phyloP scores from a whole-genome alignment of 2,329 filamentous ascomycete species.

The Talaromyces sp. region DNA sequence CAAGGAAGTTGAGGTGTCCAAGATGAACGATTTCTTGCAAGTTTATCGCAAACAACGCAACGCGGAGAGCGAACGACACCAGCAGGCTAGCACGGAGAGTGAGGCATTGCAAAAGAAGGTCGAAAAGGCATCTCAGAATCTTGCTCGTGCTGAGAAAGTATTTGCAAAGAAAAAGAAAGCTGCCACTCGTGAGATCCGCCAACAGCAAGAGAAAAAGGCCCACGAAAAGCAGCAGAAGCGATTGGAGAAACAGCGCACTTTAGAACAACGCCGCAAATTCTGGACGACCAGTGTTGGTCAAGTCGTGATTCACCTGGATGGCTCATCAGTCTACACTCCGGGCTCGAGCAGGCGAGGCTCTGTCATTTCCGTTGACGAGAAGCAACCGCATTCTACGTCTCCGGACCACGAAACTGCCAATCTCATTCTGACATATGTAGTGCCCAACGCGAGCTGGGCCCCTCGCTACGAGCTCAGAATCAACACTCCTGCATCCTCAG shows the following conservation, averaged over 20 bases:
- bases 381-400: neutral
- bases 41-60: slow-evolving; percentile 27
- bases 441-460: slow-evolving; percentile 52
- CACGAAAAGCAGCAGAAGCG: slow-evolving; percentile 22
- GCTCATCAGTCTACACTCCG: slow-evolving; percentile 17
- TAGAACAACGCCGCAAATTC: slow-evolving; percentile 29
- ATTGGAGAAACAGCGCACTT: slow-evolving; percentile 16
- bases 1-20: slow-evolving; percentile 22
- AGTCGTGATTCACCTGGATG: slow-evolving; percentile 32
- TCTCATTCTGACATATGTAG: slow-evolving; percentile 55
- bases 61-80: slow-evolving; percentile 19
- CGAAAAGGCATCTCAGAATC: slow-evolving; percentile 5
- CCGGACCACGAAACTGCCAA: slow-evolving; percentile 12
- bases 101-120: slow-evolving; percentile 21
- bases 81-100: slow-evolving; percentile 19
- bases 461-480: slow-evolving; percentile 59
- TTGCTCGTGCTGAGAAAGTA: slow-evolving; percentile 1
- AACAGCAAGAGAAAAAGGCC: slow-evolving; percentile 15
- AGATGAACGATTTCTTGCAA: slow-evolving; percentile 28
- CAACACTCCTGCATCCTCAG: slow-evolving; percentile 50
- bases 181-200: slow-evolving; percentile 12
- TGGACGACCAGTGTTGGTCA: slow-evolving; percentile 31
- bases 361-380: slow-evolving; percentile 18
- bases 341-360: slow-evolving; percentile 19
- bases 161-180: slow-evolving; percentile 18